Conservation (phyloP, 805 yeast genomes). For the Sungouiozyma ichnusensis region DNA sequence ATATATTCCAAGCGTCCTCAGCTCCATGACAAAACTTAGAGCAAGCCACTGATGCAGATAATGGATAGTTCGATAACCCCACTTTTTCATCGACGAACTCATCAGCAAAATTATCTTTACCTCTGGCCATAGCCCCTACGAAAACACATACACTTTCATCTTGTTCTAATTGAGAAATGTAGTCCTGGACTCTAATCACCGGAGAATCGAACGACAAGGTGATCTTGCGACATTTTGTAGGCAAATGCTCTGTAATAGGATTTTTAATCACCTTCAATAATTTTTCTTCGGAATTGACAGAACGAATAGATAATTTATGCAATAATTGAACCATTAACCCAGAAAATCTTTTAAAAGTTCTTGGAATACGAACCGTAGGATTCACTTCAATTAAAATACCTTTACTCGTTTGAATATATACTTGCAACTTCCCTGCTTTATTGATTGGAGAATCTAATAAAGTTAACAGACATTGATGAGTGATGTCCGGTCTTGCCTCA, state of each 20-base stretch:
- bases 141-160: constrained; percentile 95
- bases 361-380: constrained; percentile 93
- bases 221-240: constrained; percentile 88
- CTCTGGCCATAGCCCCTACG: constrained; percentile 99
- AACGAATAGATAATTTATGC: constrained; percentile 84
- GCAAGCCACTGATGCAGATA: constrained; percentile 96
- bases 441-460: constrained; percentile 94
- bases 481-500: constrained; percentile 98
- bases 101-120: constrained; percentile 94
- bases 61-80: constrained; percentile 89
- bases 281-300: constrained; percentile 92
- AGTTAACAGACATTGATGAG: constrained; percentile 93
- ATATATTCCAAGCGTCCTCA: constrained; percentile 93
- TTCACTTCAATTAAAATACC: constrained; percentile 93
- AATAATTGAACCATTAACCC: constrained; percentile 96
- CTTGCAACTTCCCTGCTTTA: constrained; percentile 94
- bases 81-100: constrained; percentile 94
- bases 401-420: constrained; percentile 89
- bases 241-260: constrained; percentile 94
- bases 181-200: constrained; percentile 80
- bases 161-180: constrained; percentile 62
- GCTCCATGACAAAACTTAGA: constrained; percentile 97
- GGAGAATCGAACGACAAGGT: constrained; percentile 90
- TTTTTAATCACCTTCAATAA: constrained; percentile 89
- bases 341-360: constrained; percentile 95